Base-by-base conservation (phyloP, 306 rosid species). In the Cicer bijugum region DNA sequence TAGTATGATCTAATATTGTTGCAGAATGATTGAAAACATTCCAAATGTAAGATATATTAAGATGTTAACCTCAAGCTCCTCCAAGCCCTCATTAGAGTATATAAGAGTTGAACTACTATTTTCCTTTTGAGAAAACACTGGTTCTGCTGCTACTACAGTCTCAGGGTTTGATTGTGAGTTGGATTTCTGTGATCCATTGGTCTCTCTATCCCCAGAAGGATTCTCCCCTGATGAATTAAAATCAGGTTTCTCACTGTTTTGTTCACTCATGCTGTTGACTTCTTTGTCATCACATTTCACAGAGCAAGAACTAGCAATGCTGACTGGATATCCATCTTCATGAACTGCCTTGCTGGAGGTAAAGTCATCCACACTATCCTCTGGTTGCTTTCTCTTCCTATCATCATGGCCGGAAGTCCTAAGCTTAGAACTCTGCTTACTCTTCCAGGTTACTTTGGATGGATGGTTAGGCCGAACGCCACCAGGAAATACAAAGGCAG, bases 21-120 rank as follows among this genome's bases (percentile, higher is more conserved):
- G 63, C 76, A 68, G 76, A 35, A 61, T 61, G 57, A 56, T 67
- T 11, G 58, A 10, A 63, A 56, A 12, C 50, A 45, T 43, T 73
- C 20, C 37, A 69, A 55, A 78, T 42, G 44, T 44, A 78, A 78
- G 60, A 60, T 56, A 73, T 15, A 78, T 58, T 28, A 17, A 67
- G 77, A 79, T 48, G 74, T 67, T 62, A 60, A 60, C 98, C 98
- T 93, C 98, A 71, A 93, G 98, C 87, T 93, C 98, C 78, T 91
- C 98, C 78, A 81, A 82, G 87, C 81, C 77, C 64, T 80, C 87
- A 44, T 56, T 79, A 39, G 76, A 69, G 76, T 45, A 72, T 68
- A 85, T 70, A 78, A 47, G 38, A 46, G 86, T 67, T 43, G 83
- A 67, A 80, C 72, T 80, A 55, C 77, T 71, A 38, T 84, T 63